phyloP scores from a whole-genome alignment of 1,139 yeast genomes.

The Pichia sp. region DNA sequence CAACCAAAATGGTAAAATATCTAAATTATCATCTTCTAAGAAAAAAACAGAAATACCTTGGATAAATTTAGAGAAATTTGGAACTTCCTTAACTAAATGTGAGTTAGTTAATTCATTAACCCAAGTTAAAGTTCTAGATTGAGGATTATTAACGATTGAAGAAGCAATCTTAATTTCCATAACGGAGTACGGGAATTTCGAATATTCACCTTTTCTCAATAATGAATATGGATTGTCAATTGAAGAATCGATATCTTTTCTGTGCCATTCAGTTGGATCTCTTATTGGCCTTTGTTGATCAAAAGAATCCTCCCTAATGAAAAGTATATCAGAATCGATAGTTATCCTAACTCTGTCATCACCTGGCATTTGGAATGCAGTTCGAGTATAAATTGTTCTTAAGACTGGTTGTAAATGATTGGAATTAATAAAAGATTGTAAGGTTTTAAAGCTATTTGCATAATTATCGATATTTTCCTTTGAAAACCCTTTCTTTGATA shows the following conservation, averaged over 20 bases:
- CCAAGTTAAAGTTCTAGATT: conserved; percentile 58
- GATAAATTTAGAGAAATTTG: conserved; percentile 81
- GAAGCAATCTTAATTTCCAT: conserved; percentile 80
- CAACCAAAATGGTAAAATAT: conserved; percentile 89
- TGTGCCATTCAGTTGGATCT: conserved; percentile 86
- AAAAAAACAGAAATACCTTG: conserved; percentile 88
- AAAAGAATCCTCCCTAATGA: conserved; percentile 86
- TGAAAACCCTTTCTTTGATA: conserved; percentile 51
- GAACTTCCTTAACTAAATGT: conserved; percentile 84
- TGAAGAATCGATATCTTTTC: conserved; percentile 80
- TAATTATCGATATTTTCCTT: conserved; percentile 45
- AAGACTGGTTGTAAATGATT: conserved; percentile 75
- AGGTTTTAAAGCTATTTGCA: conserved; percentile 48
- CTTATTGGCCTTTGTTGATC: conserved; percentile 83
- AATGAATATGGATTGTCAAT: conserved; percentile 63
- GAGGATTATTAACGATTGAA: conserved; percentile 38
- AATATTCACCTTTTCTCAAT: conserved; percentile 79
- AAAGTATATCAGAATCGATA: conserved; percentile 81
- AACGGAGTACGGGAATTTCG: conserved; percentile 84
- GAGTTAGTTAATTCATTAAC: conserved; percentile 78
- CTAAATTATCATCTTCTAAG: conserved; percentile 85
- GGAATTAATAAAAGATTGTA: conserved; percentile 59
- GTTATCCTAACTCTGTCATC: conserved; percentile 87
- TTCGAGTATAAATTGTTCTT: conserved; percentile 82
- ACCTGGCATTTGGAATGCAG: conserved; percentile 97